These are phyloP conservation scores for Metschnikowia cubensis DNA, from an alignment of 805 yeast species.

Conservation along the genomic window DNA sequence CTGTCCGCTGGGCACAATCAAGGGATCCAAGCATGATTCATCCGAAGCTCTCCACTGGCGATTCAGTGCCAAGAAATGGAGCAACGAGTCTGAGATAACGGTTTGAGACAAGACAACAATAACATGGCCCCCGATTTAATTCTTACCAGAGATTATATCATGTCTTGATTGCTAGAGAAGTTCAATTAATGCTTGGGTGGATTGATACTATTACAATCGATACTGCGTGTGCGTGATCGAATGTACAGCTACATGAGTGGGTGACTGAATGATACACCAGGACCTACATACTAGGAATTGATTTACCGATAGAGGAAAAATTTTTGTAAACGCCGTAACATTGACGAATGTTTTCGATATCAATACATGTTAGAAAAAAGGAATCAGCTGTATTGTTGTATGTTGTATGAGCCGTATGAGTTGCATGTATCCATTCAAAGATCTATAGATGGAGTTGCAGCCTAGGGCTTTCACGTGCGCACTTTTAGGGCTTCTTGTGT, in stretches of 20 bases:
- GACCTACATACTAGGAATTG: background rate
- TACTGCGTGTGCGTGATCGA: background rate
- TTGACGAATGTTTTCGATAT: too few relatives aligned
- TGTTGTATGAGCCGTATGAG: too few relatives aligned
- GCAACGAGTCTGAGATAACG: constrained; percentile 54
- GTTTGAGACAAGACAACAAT: constrained; percentile 21
- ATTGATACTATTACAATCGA: background rate
- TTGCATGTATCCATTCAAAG: too few relatives aligned
- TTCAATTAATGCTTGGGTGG: too few relatives aligned
- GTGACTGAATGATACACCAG: background rate
- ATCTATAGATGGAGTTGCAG: background rate
- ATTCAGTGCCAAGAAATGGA: constrained; percentile 52
- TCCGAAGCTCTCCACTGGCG: constrained; percentile 67
- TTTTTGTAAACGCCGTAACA: too few relatives aligned
- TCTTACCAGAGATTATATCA: too few relatives aligned
- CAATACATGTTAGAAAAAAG: too few relatives aligned
- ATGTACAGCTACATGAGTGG: background rate
- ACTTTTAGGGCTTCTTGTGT: constrained; percentile 7
- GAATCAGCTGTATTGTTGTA: too few relatives aligned
- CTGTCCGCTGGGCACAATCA: constrained; percentile 62
- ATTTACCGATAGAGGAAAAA: background rate
- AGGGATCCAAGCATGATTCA: constrained; percentile 52
- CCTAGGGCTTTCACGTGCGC: constrained; percentile 22
- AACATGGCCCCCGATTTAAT: too few relatives aligned
- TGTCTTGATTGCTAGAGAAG: too few relatives aligned